phyloP scores from a whole-genome alignment of 192 early-diverging fungal species.

The Coemansia sp. region DNA sequence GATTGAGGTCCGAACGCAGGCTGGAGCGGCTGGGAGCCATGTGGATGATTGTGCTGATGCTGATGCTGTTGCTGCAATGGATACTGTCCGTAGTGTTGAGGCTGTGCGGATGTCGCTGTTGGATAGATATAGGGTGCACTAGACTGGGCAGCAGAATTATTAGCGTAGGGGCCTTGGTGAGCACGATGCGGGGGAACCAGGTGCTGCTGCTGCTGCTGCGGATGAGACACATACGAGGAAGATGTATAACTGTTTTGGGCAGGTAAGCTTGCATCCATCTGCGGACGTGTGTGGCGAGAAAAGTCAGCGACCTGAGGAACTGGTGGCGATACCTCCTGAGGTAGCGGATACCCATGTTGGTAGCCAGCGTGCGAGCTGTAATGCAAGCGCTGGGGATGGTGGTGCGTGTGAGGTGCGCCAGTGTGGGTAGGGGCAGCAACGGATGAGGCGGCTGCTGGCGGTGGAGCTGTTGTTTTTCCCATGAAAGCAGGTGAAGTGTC shows the following conservation, averaged over 20 bases:
- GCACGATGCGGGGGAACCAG: slow-evolving; percentile 11
- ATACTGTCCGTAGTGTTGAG: slow-evolving; percentile 21
- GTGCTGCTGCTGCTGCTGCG: slow-evolving; percentile 15
- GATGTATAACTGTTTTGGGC: slow-evolving; percentile 6
- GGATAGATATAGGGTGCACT: slow-evolving; percentile 17
- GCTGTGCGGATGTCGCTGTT: slow-evolving; percentile 4
- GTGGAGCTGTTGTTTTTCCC: slow-evolving; percentile 13
- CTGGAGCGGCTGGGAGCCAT: slow-evolving; percentile 16
- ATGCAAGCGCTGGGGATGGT: background rate
- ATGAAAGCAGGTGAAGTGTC: background rate
- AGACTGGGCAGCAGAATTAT: background rate
- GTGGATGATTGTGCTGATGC: slow-evolving; percentile 17
- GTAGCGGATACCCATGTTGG: slow-evolving; percentile 1
- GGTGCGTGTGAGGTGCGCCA: background rate
- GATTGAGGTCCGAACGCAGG: background rate
- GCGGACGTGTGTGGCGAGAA: slow-evolving; percentile 17
- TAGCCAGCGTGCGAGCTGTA: slow-evolving; percentile 3
- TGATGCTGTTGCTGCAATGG: slow-evolving; percentile 18
- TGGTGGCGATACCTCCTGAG: slow-evolving; percentile 9
- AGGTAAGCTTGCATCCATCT: slow-evolving; percentile 8
- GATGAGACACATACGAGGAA: slow-evolving; percentile 6
- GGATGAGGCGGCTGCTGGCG: slow-evolving; percentile 14
- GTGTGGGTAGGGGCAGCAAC: slow-evolving; percentile 11
- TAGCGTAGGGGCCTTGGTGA: background rate
- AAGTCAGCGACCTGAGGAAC: slow-evolving; percentile 19